Conservation (phyloP, 1,284 basidiomycete species). For the Rhizoctonia solani region DNA sequence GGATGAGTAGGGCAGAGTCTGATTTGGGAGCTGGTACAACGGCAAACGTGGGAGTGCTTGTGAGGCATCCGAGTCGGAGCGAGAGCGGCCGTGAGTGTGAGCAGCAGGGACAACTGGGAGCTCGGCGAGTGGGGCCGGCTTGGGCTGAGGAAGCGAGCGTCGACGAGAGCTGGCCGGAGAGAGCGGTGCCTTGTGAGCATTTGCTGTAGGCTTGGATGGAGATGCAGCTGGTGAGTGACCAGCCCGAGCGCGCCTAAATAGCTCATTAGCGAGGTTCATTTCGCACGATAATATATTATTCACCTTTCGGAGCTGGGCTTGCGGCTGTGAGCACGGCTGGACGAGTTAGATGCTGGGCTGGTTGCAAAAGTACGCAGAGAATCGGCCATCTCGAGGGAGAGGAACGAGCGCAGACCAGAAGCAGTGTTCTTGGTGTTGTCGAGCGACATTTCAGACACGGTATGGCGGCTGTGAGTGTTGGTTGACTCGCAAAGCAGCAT, state of each 20-base stretch:
- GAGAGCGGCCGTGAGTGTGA: constrained; percentile 7
- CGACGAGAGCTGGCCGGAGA: constrained; percentile 13
- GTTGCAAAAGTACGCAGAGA: constrained; percentile 20
- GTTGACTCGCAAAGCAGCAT: constrained; percentile 26
- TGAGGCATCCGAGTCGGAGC: constrained; percentile 10
- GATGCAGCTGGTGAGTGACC: no score
- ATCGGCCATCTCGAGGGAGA: constrained; percentile 36
- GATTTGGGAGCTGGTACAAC: background rate
- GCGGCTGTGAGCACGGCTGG: no score
- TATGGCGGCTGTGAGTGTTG: background rate
- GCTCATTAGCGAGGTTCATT: background rate
- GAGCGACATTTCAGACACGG: no score
- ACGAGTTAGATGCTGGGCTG: constrained; percentile 3
- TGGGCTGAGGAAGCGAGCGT: constrained; percentile 35
- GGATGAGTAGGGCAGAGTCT: no score
- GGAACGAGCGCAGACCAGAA: constrained; percentile 24
- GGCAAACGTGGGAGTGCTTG: background rate
- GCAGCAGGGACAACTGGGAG: constrained; percentile 23
- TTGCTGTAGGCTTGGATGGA: no score
- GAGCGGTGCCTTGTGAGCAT: background rate
- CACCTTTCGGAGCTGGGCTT: background rate
- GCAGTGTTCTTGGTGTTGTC: constrained; percentile 6
- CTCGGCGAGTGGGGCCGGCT: constrained; percentile 24
- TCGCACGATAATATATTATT: background rate
- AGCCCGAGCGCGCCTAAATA: no score